Evolutionary conservation across 2,329 filamentous ascomycete genomes (phyloP), one percentile per base, ranked within the genome.

Genomic region (Leptographium lundbergii): DNA sequence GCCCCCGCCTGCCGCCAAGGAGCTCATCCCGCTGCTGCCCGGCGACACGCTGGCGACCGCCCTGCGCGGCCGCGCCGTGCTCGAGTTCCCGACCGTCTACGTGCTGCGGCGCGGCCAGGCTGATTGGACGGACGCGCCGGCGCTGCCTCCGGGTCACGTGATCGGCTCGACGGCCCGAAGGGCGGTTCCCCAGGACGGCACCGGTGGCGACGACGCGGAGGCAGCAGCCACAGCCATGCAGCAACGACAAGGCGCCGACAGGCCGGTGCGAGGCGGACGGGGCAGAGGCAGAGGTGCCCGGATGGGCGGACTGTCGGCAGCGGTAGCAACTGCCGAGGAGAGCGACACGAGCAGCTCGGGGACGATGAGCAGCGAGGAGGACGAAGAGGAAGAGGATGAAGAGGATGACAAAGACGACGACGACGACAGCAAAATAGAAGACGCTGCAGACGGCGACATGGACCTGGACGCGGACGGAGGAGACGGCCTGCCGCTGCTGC

Each of bases 81-180:
- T 89, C 7, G 88, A 91, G 66, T 91, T 85, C 61, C 88, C 88
- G 1, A 89, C 86, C 0, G 76, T 91, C 14, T 84, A 86, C 66
- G 77, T 81, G 6, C 72, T 88, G 9, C 70, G 75, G 0, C 62
- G 65, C 9, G 50, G 39, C 27, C 19, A 9, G 14, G 17, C 22
- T 9, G 39, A 11, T 10, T 6, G 4, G 34, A 48, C 11, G 25
- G 48, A 45, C 19, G 47, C 5, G n/a, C 13, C 4, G 9, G 9
- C 11, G 0, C 59, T 69, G n/a, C 68, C 69, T 0, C 47, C 61
- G 2, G 67, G 66, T 0, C 65, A 64, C 53, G 50, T 63, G 1
- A 51, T 68, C 2, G 68, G 64, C 2, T 63, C 64, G 5, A 63
- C 63, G 0, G 67, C 64, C 47, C 65, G 67, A 24, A 59, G 62